phyloP scores from a whole-genome alignment of 2,329 filamentous ascomycete species.

The Ceratocystis lukuohia region DNA sequence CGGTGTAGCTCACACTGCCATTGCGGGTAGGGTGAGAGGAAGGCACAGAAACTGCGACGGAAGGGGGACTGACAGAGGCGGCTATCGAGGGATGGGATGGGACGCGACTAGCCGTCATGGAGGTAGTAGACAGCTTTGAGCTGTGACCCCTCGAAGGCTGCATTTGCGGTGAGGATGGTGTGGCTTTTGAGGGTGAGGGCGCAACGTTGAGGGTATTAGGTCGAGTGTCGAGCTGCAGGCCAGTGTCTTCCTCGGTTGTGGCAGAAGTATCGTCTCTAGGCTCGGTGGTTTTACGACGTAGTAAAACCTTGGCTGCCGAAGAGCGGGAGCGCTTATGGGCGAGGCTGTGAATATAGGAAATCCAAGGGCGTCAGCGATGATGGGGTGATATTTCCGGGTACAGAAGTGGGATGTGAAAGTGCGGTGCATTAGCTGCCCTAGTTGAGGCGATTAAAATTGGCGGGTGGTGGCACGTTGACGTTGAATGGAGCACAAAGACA shows the following conservation, averaged over 20 bases:
- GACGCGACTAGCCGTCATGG: constrained; percentile 30
- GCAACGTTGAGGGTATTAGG: constrained; percentile 12
- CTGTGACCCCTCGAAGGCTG: constrained; percentile 30
- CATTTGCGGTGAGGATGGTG: constrained; percentile 12
- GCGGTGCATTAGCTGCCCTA: neutral
- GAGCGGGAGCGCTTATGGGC: constrained; percentile 18
- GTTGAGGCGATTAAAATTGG: neutral
- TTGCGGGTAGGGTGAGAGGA: constrained; percentile 20
- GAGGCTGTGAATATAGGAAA: constrained; percentile 4
- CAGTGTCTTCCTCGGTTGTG: constrained; percentile 11
- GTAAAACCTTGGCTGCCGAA: constrained; percentile 15
- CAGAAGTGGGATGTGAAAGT: neutral
- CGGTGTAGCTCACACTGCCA: constrained; percentile 23
- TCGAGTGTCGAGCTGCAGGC: constrained; percentile 12
- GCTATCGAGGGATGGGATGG: constrained; percentile 27
- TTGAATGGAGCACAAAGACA: neutral
- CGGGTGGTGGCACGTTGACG: neutral
- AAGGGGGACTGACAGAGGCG: constrained; percentile 27
- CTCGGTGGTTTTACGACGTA: constrained; percentile 14
- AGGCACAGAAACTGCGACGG: constrained; percentile 22
- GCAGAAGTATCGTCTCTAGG: constrained; percentile 9
- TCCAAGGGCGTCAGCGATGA: constrained; percentile 11
- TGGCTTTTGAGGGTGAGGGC: constrained; percentile 9
- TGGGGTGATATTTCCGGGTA: neutral
- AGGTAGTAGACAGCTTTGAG: constrained; percentile 35